These are phyloP conservation scores for Stagonosporopsis vannaccii DNA, from an alignment of 2,329 filamentous ascomycete species.

Conservation along the genomic window DNA sequence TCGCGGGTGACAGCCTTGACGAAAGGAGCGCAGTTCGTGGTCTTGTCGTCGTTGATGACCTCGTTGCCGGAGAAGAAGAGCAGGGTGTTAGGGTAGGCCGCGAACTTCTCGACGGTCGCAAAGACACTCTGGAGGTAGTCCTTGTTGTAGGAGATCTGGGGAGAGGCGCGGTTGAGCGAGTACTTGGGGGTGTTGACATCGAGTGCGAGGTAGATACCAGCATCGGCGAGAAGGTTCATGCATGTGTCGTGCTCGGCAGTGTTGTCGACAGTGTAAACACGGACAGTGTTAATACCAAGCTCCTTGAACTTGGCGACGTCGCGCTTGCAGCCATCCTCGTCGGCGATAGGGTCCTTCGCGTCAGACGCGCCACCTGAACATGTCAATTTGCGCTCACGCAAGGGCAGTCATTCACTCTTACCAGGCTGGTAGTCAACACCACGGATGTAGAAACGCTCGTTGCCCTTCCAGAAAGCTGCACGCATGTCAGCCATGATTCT, in stretches of 20 bases:
- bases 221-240: slow-evolving; percentile 81
- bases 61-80: slow-evolving; percentile 85
- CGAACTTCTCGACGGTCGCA: slow-evolving; percentile 84
- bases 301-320: slow-evolving; percentile 84
- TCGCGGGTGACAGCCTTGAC: slow-evolving; percentile 76
- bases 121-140: slow-evolving; percentile 87
- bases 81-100: slow-evolving; percentile 83
- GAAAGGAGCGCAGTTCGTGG: slow-evolving; percentile 73
- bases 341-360: slow-evolving; percentile 76
- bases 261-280: slow-evolving; percentile 94
- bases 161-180: slow-evolving; percentile 80
- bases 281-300: slow-evolving; percentile 87
- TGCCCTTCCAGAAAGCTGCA: slow-evolving; percentile 67
- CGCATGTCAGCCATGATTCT: slow-evolving; percentile 32
- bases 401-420: slow-evolving; percentile 15
- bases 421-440: slow-evolving; percentile 72
- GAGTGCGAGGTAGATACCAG: slow-evolving; percentile 89
- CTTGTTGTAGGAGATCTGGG: slow-evolving; percentile 82
- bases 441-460: slow-evolving; percentile 67
- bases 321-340: slow-evolving; percentile 73
- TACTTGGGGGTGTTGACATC: slow-evolving; percentile 93
- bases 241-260: slow-evolving; percentile 80
- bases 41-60: slow-evolving; percentile 72
- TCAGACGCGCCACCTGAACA: slow-evolving; percentile 64
- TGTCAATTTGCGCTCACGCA: slow-evolving; percentile 19